A percentile compares a stretch with the other conserved stretches of the same genome.
Conservation (phyloP, 202 grass and related monocot species). For the Panicum hallii region DNA sequence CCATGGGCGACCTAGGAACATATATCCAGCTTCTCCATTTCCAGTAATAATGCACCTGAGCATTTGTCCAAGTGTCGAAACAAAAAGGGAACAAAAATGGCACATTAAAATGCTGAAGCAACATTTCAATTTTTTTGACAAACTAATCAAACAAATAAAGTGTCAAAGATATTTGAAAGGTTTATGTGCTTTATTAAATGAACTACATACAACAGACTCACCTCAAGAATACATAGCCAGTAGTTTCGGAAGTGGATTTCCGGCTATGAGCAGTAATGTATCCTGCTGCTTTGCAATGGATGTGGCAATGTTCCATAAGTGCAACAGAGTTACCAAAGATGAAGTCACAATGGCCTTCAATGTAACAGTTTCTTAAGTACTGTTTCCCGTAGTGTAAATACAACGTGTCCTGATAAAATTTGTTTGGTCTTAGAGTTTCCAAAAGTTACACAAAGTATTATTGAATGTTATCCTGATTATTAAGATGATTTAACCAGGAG, state of each 20-base stretch:
- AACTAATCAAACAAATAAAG: slow-evolving; percentile 4
- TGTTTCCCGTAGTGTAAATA: slow-evolving; percentile 97
- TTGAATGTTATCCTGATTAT: not conserved
- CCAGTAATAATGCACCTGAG: slow-evolving; percentile 91
- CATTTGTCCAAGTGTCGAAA: not conserved
- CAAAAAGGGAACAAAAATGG: not conserved
- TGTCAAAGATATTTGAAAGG: not conserved
- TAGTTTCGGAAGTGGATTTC: slow-evolving; percentile 89
- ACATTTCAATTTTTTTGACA: not conserved
- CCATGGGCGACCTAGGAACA: slow-evolving; percentile 96
- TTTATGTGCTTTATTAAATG: not conserved
- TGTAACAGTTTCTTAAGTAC: slow-evolving; percentile 95
- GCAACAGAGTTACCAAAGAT: slow-evolving; percentile 96
- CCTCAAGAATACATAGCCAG: slow-evolving; percentile 97
- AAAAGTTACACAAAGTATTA: slow-evolving; percentile 9
- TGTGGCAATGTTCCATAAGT: slow-evolving; percentile 93
- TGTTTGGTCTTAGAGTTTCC: slow-evolving; percentile 4
- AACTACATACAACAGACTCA: slow-evolving; percentile 27
- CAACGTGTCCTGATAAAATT: slow-evolving; percentile 74
- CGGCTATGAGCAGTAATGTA: slow-evolving; percentile 98
- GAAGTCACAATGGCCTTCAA: slow-evolving; percentile 96
- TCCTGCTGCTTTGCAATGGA: slow-evolving; percentile 87
- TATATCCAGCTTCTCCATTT: slow-evolving; percentile 74
- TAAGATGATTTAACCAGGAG: slow-evolving; percentile 9
- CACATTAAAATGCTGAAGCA: slow-evolving; percentile 26